Conservation (phyloP, 768 basidiomycete species). For the Agaricus subrufescens region DNA sequence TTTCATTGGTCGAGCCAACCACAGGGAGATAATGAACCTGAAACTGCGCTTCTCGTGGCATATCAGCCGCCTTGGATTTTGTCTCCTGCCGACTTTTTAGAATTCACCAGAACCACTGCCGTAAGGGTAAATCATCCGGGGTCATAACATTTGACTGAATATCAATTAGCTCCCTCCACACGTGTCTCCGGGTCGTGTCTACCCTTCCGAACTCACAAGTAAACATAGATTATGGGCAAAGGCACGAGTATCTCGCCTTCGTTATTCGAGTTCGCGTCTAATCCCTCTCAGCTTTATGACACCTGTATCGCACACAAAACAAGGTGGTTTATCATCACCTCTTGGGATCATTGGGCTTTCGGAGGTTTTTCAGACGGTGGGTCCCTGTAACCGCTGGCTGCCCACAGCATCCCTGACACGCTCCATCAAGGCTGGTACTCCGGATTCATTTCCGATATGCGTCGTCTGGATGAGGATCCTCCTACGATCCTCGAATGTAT, state of each 20-base stretch:
- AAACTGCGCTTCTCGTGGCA: conserved; percentile 41
- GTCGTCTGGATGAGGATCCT: conserved; percentile 29
- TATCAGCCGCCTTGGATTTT: conserved; percentile 61
- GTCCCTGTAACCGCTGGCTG: background rate
- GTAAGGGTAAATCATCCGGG: conserved; percentile 20
- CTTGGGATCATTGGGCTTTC: conserved; percentile 58
- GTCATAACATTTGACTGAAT: conserved; percentile 11
- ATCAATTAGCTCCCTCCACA: conserved; percentile 36
- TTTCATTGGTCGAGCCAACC: conserved; percentile 35
- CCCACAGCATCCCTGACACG: background rate
- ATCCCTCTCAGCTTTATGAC: conserved; percentile 46
- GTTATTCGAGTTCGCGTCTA: background rate
- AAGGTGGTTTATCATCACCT: conserved; percentile 55
- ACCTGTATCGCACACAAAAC: conserved; percentile 41
- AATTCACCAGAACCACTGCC: conserved; percentile 42
- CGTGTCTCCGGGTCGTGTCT: conserved; percentile 26
- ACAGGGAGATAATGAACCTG: conserved; percentile 18
- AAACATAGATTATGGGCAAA: conserved; percentile 60
- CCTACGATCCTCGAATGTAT: conserved; percentile 51
- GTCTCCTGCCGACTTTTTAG: conserved; percentile 46
- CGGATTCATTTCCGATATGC: conserved; percentile 46
- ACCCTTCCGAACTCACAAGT: conserved; percentile 28
- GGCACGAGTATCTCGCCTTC: conserved; percentile 22
- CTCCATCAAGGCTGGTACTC: conserved; percentile 42
- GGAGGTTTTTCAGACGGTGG: conserved; percentile 56